A percentile compares a stretch with the other conserved stretches of the same genome.
These are phyloP conservation scores for Capsicum chinense DNA, from an alignment of 257 asterid species.

Conservation along the genomic window DNA sequence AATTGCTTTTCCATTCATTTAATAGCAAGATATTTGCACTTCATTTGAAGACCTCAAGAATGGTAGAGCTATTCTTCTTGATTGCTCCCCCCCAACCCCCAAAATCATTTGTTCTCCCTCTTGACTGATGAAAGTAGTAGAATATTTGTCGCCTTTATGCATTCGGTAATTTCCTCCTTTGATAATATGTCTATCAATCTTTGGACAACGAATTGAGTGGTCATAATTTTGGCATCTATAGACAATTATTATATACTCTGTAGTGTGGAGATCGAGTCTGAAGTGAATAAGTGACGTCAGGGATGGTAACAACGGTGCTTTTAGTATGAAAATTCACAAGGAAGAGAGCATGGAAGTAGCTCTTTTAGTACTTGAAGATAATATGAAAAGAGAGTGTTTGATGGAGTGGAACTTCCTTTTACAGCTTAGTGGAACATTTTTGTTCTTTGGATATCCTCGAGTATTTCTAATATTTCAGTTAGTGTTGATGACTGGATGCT, in stretches of 20 bases:
- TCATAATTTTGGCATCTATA: neutral
- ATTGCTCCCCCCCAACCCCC: too few relatives aligned
- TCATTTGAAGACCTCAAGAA: too few relatives aligned
- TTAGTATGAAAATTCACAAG: neutral
- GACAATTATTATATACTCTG: neutral
- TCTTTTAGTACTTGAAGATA: neutral
- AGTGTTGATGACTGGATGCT: neutral
- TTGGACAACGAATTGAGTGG: neutral
- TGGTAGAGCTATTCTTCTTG: too few relatives aligned
- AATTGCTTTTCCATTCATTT: neutral
- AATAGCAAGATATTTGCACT: neutral
- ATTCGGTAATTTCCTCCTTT: neutral
- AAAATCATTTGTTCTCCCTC: too few relatives aligned
- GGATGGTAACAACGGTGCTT: neutral
- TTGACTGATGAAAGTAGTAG: neutral
- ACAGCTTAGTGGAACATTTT: neutral
- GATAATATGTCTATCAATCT: neutral
- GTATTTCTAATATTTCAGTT: too few relatives aligned
- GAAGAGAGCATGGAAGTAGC: neutral
- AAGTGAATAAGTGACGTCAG: too few relatives aligned
- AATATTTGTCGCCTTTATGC: neutral
- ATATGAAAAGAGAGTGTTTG: constrained; percentile 15
- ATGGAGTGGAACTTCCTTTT: neutral
- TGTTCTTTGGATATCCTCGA: neutral
- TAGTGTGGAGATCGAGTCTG: neutral